Conservation (phyloP, 2,329 filamentous ascomycete species). For the Trichoderma pleuroti region DNA sequence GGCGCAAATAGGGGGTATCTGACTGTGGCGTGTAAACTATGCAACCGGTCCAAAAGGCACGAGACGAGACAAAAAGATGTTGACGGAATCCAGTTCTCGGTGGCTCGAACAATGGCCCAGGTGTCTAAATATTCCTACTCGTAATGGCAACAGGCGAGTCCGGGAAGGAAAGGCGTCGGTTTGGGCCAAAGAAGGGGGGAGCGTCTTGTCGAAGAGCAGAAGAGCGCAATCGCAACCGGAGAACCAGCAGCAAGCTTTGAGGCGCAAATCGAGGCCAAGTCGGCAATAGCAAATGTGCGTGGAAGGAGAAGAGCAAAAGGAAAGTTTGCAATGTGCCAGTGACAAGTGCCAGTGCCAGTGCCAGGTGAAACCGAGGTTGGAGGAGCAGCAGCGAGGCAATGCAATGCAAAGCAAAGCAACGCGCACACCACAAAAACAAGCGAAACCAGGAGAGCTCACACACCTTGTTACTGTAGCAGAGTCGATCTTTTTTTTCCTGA, state of each 20-base stretch:
- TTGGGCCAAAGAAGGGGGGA: background rate
- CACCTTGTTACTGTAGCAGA: conserved; percentile 1
- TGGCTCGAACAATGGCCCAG: background rate
- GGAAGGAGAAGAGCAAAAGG: background rate
- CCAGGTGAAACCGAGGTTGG: conserved; percentile 15
- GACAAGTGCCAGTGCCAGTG: background rate
- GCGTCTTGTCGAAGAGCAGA: background rate
- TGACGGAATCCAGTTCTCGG: conserved; percentile 19
- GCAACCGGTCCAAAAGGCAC: conserved; percentile 26
- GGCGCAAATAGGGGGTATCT: conserved; percentile 8
- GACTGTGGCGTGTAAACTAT: conserved; percentile 25
- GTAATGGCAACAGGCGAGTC: background rate
- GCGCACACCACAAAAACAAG: conserved; percentile 6
- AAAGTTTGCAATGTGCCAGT: background rate
- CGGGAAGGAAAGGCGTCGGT: background rate
- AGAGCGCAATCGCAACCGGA: background rate
- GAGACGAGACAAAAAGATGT: conserved; percentile 24
- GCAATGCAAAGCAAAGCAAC: too few species aligned
- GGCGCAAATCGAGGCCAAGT: conserved; percentile 8
- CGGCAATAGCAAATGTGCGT: background rate
- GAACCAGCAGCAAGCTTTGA: background rate
- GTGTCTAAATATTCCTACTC: background rate
- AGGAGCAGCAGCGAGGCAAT: conserved; percentile 18
- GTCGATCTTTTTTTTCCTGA: conserved; percentile 19
- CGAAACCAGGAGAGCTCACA: conserved; percentile 18